These are phyloP conservation scores for Xylariomycetidae sp. DNA, from an alignment of 2,329 filamentous ascomycete genomes.

Conservation along the genomic window DNA sequence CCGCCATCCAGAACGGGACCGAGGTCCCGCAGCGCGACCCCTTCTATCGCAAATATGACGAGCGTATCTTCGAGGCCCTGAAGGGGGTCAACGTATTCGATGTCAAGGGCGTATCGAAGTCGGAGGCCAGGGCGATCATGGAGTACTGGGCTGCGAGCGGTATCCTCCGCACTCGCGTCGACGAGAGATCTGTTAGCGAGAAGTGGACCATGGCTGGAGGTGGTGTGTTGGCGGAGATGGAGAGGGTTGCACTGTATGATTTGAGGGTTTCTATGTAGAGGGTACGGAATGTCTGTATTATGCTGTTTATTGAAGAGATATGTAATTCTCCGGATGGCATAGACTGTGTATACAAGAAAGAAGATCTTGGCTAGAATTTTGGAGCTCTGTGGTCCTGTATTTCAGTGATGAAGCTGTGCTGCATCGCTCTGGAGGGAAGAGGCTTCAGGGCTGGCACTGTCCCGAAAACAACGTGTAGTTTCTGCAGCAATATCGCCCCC, in stretches of 20 bases:
- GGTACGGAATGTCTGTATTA: no score
- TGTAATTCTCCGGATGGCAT: no score
- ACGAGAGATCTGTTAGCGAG: slow-evolving; percentile 68
- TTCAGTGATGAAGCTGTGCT: no score
- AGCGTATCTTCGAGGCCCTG: slow-evolving; percentile 49
- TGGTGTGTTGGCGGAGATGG: slow-evolving; percentile 78
- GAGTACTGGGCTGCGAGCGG: slow-evolving; percentile 93
- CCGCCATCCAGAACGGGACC: slow-evolving; percentile 34
- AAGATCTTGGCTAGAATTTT: no score
- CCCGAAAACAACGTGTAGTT: no score
- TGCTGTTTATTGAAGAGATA: neutral
- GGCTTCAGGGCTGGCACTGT: no score
- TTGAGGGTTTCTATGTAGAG: slow-evolving; percentile 12
- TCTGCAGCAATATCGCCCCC: no score
- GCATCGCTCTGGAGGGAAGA: no score
- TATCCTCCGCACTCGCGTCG: slow-evolving; percentile 65
- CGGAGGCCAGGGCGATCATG: slow-evolving; percentile 74
- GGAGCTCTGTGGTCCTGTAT: no score
- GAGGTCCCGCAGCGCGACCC: slow-evolving; percentile 41
- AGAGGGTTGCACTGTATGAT: slow-evolving; percentile 53
- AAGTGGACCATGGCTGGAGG: slow-evolving; percentile 80
- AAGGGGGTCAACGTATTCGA: slow-evolving; percentile 47
- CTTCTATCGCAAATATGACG: slow-evolving; percentile 53
- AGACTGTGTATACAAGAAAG: no score
- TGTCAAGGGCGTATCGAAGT: slow-evolving; percentile 64